Conservation (phyloP, 2,329 filamentous ascomycete genomes). For the Cryphonectria japonica region DNA sequence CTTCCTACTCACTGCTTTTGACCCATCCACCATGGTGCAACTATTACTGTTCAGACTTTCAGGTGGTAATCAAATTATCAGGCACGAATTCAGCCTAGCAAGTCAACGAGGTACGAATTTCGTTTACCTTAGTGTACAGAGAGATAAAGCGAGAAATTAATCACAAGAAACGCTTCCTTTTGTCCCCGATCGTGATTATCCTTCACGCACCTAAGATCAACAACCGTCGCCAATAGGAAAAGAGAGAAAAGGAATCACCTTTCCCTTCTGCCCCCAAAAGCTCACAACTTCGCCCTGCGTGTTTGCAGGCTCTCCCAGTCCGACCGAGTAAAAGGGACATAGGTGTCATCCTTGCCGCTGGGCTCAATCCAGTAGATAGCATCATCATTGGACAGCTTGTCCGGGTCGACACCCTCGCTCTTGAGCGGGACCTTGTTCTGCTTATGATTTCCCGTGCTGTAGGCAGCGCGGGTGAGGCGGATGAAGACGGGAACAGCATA, state of each 20-base stretch:
- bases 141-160: not conserved
- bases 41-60: not conserved
- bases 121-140: not conserved
- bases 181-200: not conserved
- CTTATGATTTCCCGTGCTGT: slow-evolving; percentile 76
- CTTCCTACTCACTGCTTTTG: not conserved
- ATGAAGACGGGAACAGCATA: slow-evolving; percentile 80
- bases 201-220: not conserved
- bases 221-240: not conserved
- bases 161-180: not conserved
- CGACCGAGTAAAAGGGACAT: slow-evolving; percentile 59
- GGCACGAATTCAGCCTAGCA: not conserved
- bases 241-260: too few relatives aligned
- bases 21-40: not conserved
- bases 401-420: slow-evolving; percentile 67
- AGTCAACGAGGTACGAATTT: not conserved
- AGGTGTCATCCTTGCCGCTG: slow-evolving; percentile 56
- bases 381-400: slow-evolving; percentile 47
- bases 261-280: not conserved
- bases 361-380: slow-evolving; percentile 61
- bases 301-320: slow-evolving; percentile 56
- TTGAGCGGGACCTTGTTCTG: slow-evolving; percentile 76
- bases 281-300: slow-evolving; percentile 37
- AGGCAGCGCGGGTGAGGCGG: slow-evolving; percentile 60
- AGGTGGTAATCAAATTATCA: not conserved